Evolutionary conservation across 257 asterid species (phyloP), one percentile per base, ranked within the genome.

Genomic region (Pogostemon cablin): DNA sequence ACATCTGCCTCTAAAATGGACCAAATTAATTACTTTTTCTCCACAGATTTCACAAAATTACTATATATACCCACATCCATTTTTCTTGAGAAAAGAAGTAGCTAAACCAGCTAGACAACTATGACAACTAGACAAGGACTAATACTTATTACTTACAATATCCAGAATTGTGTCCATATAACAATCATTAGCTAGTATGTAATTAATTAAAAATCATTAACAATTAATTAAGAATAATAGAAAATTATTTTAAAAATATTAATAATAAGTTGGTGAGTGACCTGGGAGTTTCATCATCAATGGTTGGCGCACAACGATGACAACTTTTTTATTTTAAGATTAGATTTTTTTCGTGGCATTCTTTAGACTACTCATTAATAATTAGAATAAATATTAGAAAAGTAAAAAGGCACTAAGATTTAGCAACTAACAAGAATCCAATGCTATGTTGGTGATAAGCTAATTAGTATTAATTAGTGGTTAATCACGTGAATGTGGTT

Each of bases 371-470:
- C 46, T 64, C 12, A 64, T 20, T 43, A 20, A 57, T 43, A 0
- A 25, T 25, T 25, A 25, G 48, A 56, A 35, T 35, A 35, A 57
- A 20, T 15, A 37, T 47, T 47, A 8, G 42, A n/a, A 57, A 74
- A 71, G 32, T 34, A 44, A 41, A 32, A 62, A 79, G 69, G 77
- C 34, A 69, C 62, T 25, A 67, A 41, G 12, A 46, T 63, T 75
- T 47, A 56, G 71, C 66, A 71, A 48, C 71, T 17, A 37, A 65
- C 56, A 65, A 75, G 86, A 78, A 81, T 81, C 86, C 78, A 58
- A 81, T 81, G 81, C 86, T 50, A 47, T 77, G 34, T 62, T 68
- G 62, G 75, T 61, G 79, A 81, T 77, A 77, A 77, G 65, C 71
- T 73, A 69, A 48, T 59, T 65, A 49, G 32, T 1, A 25, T 25